phyloP scores from a whole-genome alignment of 2,329 filamentous ascomycete genomes.

The Hypoxylon sp. region DNA sequence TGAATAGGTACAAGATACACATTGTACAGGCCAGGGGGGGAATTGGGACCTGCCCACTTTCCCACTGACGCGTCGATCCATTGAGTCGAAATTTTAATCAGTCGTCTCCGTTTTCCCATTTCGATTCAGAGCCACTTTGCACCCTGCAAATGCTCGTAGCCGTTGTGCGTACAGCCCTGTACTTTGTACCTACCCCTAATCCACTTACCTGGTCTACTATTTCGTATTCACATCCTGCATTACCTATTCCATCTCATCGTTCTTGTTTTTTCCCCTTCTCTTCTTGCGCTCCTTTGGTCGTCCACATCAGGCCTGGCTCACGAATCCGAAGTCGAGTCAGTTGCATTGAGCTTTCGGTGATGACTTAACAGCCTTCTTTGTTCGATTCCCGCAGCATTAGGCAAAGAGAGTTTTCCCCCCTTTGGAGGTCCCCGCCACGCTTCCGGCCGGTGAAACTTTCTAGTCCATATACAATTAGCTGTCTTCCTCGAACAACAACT shows the following conservation, averaged over 20 bases:
- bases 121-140: conserved; percentile 18
- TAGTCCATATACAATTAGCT: conserved; percentile 26
- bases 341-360: conserved; percentile 40
- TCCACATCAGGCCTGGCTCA: conserved; percentile 24
- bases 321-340: conserved; percentile 28
- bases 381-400: conserved; percentile 35
- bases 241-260: conserved; percentile 34
- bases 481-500: conserved; percentile 20
- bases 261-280: conserved; percentile 36
- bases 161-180: conserved; percentile 17
- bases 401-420: conserved; percentile 41
- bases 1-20: conserved; percentile 9
- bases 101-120: conserved; percentile 35
- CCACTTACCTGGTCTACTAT: conserved; percentile 19
- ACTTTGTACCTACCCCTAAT: conserved; percentile 35
- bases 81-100: conserved; percentile 34
- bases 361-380: conserved; percentile 50
- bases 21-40: conserved; percentile 10
- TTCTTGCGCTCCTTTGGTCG: conserved; percentile 36
- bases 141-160: conserved; percentile 26
- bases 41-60: conserved; percentile 22
- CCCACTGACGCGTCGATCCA: conserved; percentile 43
- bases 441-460: conserved; percentile 36
- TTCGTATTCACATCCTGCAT: conserved; percentile 38
- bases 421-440: conserved; percentile 41